These are phyloP conservation scores for Carex littledalei DNA, from an alignment of 176 grass and related monocot species.

Conservation along the genomic window DNA sequence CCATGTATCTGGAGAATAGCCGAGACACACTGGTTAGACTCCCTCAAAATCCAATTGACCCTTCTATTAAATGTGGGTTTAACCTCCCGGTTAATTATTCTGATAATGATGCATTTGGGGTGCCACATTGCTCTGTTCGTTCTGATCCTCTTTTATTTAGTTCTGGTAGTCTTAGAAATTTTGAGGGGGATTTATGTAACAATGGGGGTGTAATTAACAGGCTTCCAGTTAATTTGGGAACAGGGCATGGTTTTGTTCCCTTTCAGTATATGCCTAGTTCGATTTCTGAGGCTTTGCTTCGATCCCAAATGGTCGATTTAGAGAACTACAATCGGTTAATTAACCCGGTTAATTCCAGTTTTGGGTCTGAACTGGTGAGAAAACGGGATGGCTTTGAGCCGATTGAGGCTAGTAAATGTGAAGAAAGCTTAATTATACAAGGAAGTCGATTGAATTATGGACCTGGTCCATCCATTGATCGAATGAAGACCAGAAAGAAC, in stretches of 20 bases:
- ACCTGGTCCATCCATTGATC: constrained; percentile 14
- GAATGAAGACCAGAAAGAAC: constrained; percentile 29
- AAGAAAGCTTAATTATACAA: constrained; percentile 41
- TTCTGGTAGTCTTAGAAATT: constrained; percentile 5
- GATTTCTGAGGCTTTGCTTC: constrained; percentile 17
- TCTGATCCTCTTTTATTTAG: constrained; percentile 12
- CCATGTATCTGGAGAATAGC: constrained; percentile 7
- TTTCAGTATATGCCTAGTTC: background rate
- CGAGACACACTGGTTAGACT: background rate
- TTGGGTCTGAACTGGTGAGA: background rate
- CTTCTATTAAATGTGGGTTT: constrained; percentile 22
- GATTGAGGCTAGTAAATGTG: constrained; percentile 35
- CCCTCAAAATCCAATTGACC: background rate
- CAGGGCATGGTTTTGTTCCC: background rate
- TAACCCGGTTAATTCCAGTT: background rate
- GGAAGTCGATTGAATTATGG: constrained; percentile 38
- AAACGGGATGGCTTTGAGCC: background rate
- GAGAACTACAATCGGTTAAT: background rate
- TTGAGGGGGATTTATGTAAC: background rate
- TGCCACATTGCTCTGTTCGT: constrained; percentile 2
- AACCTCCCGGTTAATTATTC: constrained; percentile 9
- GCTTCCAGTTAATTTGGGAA: background rate
- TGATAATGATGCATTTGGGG: background rate
- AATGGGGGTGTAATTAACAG: constrained; percentile 6
- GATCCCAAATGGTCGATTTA: background rate